Evolutionary conservation across 495 filamentous ascomycete species (phyloP).

Genomic region (Talaromyces nanjingensis): DNA sequence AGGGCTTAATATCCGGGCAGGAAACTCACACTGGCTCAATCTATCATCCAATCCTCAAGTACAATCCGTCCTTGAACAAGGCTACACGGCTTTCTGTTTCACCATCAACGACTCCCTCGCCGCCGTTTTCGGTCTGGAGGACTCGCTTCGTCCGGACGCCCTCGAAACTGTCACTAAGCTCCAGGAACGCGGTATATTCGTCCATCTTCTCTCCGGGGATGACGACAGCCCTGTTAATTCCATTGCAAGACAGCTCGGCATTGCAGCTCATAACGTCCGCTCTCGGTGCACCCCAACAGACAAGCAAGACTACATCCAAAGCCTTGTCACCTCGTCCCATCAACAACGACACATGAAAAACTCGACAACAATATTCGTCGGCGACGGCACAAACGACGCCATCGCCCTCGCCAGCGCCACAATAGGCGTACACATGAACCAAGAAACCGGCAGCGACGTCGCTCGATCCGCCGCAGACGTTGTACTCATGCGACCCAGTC

Average conservation of each 20-base stretch:
- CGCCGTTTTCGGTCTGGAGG: conserved; percentile 55
- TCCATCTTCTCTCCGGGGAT: conserved; percentile 67
- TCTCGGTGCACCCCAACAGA: conserved; percentile 51
- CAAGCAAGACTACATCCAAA: conserved; percentile 56
- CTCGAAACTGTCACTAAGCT: conserved; percentile 40
- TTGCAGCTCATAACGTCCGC: conserved; percentile 38
- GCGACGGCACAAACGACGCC: conserved; percentile 80
- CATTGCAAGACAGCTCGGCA: conserved; percentile 46
- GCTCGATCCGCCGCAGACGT: conserved; percentile 63
- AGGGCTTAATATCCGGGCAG: conserved; percentile 40
- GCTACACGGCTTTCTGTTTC: conserved; percentile 58
- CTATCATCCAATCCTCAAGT: conserved; percentile 30
- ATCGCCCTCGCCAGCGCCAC: conserved; percentile 65
- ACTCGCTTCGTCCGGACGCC: conserved; percentile 54
- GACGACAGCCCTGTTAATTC: conserved; percentile 50
- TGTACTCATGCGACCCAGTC: conserved; percentile 53
- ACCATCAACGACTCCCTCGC: conserved; percentile 40
- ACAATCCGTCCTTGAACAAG: conserved; percentile 32
- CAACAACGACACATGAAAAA: conserved; percentile 12
- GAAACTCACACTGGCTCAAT: conserved; percentile 59
- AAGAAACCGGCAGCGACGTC: conserved; percentile 47
- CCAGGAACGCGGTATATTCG: conserved; percentile 44
- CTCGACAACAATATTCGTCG: conserved; percentile 56
- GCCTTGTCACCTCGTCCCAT: conserved; percentile 15
- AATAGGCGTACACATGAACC: conserved; percentile 63